Evolutionary conservation across 495 filamentous ascomycete genomes (phyloP).

Genomic region (Tirmania nivea): DNA sequence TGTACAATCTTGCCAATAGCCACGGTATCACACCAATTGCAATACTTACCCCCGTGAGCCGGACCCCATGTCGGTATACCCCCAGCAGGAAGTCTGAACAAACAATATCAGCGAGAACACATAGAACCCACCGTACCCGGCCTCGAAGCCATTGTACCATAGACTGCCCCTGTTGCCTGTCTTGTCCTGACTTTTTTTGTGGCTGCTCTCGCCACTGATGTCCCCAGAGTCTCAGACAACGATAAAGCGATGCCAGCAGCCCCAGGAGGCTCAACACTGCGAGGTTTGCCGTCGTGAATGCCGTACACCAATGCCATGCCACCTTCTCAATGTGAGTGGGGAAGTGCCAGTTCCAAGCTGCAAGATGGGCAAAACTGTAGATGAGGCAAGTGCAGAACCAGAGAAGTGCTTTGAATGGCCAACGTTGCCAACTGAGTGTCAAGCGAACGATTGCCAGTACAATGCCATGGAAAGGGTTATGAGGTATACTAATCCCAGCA

Average conservation of each 20-base stretch:
- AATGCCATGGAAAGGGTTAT: neutral
- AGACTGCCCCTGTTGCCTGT: too few species aligned
- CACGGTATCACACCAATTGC: neutral
- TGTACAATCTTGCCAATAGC: neutral
- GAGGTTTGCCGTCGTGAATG: neutral
- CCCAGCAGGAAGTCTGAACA: too few species aligned
- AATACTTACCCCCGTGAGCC: neutral
- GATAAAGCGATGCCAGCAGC: neutral
- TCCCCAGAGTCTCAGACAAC: too few species aligned
- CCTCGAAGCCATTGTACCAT: too few species aligned
- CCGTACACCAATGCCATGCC: neutral
- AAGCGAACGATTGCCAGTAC: neutral
- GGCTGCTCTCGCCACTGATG: too few species aligned
- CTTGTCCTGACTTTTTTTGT: too few species aligned
- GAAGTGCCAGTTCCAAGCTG: neutral
- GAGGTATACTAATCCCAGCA: neutral
- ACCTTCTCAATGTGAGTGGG: neutral
- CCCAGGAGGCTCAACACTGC: neutral
- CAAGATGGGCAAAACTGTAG: neutral
- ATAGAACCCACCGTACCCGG: too few species aligned
- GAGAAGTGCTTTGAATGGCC: neutral
- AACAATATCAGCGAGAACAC: too few species aligned
- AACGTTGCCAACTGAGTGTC: neutral
- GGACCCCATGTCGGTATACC: neutral
- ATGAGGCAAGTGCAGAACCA: neutral